Conservation (phyloP, 139 green algal genomes). For the Tetraselmis striata region DNA sequence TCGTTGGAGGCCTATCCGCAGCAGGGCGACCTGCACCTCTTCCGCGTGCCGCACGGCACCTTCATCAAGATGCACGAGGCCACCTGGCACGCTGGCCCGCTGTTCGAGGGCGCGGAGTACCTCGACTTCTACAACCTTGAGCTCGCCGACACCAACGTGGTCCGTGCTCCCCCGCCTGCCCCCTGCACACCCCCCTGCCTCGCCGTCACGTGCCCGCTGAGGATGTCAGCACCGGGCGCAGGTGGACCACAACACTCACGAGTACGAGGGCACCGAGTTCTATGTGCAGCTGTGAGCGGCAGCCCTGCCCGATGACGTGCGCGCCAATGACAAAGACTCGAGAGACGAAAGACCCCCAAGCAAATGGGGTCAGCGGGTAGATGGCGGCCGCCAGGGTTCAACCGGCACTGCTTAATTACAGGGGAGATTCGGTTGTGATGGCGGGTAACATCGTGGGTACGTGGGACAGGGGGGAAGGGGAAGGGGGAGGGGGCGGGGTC, state of each 20-base stretch:
- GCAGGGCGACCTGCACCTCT: constrained; percentile 34
- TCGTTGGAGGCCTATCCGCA: constrained; percentile 33
- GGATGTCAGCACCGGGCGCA: not conserved
- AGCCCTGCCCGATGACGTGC: no score
- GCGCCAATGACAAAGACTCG: no score
- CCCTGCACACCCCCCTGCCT: not conserved
- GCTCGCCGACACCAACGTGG: constrained; percentile 86
- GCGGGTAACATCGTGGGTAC: no score
- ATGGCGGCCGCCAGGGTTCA: no score
- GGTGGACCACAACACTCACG: constrained; percentile 84
- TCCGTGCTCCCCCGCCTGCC: not conserved
- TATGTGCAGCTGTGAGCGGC: constrained; percentile 27
- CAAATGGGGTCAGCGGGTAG: no score
- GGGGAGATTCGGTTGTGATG: no score
- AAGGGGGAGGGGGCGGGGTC: no score
- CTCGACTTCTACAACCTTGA: constrained; percentile 96
- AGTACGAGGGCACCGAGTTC: constrained; percentile 44
- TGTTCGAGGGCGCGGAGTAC: constrained; percentile 47
- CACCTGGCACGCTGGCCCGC: constrained; percentile 72
- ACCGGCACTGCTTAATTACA: no score
- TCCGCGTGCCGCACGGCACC: constrained; percentile 47
- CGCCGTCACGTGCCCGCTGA: not conserved
- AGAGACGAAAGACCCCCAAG: no score
- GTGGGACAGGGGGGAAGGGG: no score
- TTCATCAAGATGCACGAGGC: constrained; percentile 73